Evolutionary conservation across 257 asterid genomes (phyloP), one percentile per base, ranked within the genome.

Genomic region (Capsicum chinense): DNA sequence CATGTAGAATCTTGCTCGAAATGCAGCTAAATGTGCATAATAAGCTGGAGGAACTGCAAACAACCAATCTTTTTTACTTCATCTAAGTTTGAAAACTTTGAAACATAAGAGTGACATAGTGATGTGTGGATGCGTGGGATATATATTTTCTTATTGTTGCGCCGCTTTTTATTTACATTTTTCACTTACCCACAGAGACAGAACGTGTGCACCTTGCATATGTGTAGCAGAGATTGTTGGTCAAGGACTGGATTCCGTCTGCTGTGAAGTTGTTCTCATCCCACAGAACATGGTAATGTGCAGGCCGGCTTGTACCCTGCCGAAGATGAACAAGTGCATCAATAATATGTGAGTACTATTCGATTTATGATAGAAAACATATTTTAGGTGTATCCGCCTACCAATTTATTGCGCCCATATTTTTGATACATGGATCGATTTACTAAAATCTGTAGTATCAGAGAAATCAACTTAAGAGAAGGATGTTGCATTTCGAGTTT

Each of bases 201-300:
- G 99, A 96, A 60, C 99, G 98, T 0, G 99, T 96, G 91, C 99
- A 96, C 83, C 99, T 91, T 16, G 99, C 99, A 64, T 96, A 96
- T 26, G 99, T 96, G 52, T 96, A 96, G 86, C 99, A 96, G 58
- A 96, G 98, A 86, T 96, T 96, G 90, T 96, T 96, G 3, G 99
- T 96, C 91, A 96, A 81, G 0, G 98, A 94, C 78, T 96, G 99
- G 86, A 96, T 96, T 13, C 97, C 99, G 35, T 96, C 99, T 0
- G 99, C 98, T 1, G 97, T 94, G 82, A 96, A 96, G 85, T 94
- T 96, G 90, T 96, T 96, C 88, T 96, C 99, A 35, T 96, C 99
- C 99, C 99, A 96, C 6, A 96, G 91, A 68, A 96, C 99, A 85
- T 94, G 98, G 90, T 96, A 96, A 83, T 96, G 99, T n/a, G 99